Percentiles rank a stretch among this genome's conserved stretches.
These are phyloP conservation scores for Nemania serpens DNA, from an alignment of 2,329 filamentous ascomycete species.

Conservation along the genomic window DNA sequence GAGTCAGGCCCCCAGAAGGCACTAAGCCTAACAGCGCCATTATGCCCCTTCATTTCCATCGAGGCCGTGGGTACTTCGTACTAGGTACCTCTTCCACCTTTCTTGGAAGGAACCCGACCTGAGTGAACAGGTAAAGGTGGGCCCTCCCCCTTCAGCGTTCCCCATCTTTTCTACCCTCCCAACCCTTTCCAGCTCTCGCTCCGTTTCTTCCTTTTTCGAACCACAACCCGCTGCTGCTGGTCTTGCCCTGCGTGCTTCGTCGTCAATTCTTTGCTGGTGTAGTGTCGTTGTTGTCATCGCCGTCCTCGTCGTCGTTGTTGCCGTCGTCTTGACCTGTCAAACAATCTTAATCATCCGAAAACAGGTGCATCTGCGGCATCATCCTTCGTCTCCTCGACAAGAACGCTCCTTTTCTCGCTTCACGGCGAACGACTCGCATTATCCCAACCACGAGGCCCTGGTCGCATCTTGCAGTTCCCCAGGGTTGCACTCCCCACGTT, in stretches of 20 bases:
- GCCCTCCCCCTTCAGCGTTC: slow-evolving; percentile 23
- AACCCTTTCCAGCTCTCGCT: slow-evolving; percentile 25
- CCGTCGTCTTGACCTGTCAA: background rate
- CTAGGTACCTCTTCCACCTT: background rate
- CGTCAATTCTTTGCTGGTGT: background rate
- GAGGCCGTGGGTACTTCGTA: background rate
- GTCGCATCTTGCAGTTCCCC: slow-evolving; percentile 21
- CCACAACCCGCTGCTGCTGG: slow-evolving; percentile 4
- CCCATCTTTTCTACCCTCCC: slow-evolving; percentile 29
- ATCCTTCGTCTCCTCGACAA: background rate
- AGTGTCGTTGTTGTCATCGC: background rate
- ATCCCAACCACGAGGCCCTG: slow-evolving; percentile 1
- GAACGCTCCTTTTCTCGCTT: background rate
- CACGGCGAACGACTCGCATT: background rate
- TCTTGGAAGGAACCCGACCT: background rate
- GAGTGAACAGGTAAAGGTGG: slow-evolving; percentile 6
- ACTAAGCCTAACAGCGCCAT: slow-evolving; percentile 18
- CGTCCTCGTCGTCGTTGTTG: background rate
- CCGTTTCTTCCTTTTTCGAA: slow-evolving; percentile 24
- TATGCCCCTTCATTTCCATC: slow-evolving; percentile 31
- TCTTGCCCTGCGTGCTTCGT: too few relatives aligned
- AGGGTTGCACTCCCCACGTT: slow-evolving; percentile 36
- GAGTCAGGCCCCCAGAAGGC: slow-evolving; percentile 11
- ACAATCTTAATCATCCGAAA: too few relatives aligned
- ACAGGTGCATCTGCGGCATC: too few relatives aligned